Evolutionary conservation across 2,329 filamentous ascomycete genomes (phyloP), one percentile per base, ranked within the genome.

Genomic region (Colletotrichum truncatum): DNA sequence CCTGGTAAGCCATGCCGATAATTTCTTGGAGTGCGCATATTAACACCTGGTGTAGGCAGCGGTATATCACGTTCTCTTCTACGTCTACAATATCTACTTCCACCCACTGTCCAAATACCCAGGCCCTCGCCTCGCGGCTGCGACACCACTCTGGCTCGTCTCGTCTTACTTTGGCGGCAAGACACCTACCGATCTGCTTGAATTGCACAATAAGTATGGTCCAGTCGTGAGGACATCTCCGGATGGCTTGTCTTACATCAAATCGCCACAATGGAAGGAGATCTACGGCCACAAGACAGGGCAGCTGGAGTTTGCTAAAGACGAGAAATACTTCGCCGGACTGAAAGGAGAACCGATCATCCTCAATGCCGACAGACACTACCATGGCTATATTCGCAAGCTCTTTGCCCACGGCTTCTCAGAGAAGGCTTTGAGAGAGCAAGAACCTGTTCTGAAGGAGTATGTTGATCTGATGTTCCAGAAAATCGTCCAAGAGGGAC

Each of bases 151-250:
- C 32, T 72, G 41, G 63, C 45, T 45, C n/a, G 6, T 41, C 2
- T 48, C 12, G 6, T 39, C 53, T 5, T 45, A 38, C 34, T 26
- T 55, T 7, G 23, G 54, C 25, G 28, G 58, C 69, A 48, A 56
- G 23, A 73, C 74, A 21, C 69, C 65, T 9, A 53, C 71, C 2
- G 69, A 73, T 48, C 57, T 75, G 23, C 70, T 71, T 14, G 66
- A 68, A 5, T 70, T 82, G 9, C 80, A 82, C 68, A 66, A 74
- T 6, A 67, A 71, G 30, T 82, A 82, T 64, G 82, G 83, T 5
- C 74, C 75, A 1, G 76, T 85, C 2, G 81, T 85, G 6, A 78
- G 83, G 9, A 72, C 83, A 28, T 76, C 76, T 4, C 82, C 83
- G 1, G 75, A 81, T 55, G 80, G 84, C 62, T 74, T 85, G 3